Evolutionary conservation across 2,329 filamentous ascomycete genomes (phyloP), one percentile per base, ranked within the genome.

Genomic region (Aspergillus eucalypticola): DNA sequence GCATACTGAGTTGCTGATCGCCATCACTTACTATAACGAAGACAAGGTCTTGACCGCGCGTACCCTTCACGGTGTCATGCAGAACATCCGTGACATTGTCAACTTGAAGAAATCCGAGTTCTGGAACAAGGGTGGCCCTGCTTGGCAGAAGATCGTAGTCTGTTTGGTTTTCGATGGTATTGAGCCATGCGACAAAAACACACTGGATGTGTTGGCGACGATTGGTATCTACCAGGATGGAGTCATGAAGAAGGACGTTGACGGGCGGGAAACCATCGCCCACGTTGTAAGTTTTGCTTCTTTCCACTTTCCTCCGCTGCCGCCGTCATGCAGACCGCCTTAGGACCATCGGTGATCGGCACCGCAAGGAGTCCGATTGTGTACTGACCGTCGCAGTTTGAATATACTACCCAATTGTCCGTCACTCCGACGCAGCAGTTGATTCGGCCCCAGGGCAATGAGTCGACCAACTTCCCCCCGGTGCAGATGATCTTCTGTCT

Each of bases 401-500:
- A 99, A 82, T 99, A 98, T 82, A 99, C 95, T 25, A 96, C 91
- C 13, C 95, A 99, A 80, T 82, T 99, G 66, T 99, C 95, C 2
- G 95, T 98, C 59, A 99, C 95, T 5, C 89, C 95, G n/a, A 95
- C 88, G 77, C 95, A 99, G 81, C 93, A 98, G 83, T 89, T 99
- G 59, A 96, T 98, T 73, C 90, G 94, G 29, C 95, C 95, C 4
- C 88, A 89, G 57, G 92, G 96, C 69, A 92, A 96, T 70, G 88
- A 89, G 72, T 84, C 90, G 10, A 88, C 86, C 70, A 97, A 92
- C 5, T 85, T 99, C 42, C 94, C 95, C 2, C 95, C 95, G 0
- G 94, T 98, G 27, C 95, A 99, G 84, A 96, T 98, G 88, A 97
- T 99, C 77, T 98, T 99, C 83, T 99, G 95, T 75, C 79, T 99